Conservation (phyloP, 2,329 filamentous ascomycete species). For the Botrytis byssoidea region DNA sequence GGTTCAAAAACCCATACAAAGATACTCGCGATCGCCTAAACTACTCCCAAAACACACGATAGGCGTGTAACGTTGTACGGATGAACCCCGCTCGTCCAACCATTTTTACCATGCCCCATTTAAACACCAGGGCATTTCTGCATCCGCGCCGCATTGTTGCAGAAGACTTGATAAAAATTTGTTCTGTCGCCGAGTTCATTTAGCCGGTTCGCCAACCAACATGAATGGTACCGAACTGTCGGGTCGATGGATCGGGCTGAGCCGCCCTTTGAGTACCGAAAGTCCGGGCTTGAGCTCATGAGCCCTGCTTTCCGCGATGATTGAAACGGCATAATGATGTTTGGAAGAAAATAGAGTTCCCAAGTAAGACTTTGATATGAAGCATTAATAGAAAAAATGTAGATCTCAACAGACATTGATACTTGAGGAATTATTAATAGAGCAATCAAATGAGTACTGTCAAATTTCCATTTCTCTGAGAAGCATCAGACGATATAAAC, state of each 20-base stretch:
- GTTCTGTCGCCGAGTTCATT: neutral
- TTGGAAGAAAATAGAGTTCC: neutral
- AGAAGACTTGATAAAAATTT: neutral
- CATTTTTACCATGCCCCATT: neutral
- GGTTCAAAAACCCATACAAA: neutral
- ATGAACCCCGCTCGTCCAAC: neutral
- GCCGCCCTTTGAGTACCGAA: neutral
- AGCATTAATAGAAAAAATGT: neutral
- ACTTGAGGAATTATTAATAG: no score
- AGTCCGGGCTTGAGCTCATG: neutral
- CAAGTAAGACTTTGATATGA: neutral
- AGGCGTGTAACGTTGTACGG: neutral
- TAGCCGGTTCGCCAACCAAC: neutral
- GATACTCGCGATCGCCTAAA: neutral
- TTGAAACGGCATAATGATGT: neutral
- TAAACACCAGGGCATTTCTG: neutral
- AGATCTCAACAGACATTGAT: neutral
- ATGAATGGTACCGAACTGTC: neutral
- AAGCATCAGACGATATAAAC: neutral
- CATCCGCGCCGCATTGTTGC: neutral
- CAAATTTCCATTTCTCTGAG: neutral
- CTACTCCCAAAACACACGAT: neutral
- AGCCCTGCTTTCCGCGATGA: neutral
- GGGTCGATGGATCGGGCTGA: conserved; percentile 3
- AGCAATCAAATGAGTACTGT: neutral